A percentile compares a stretch with the other conserved stretches of the same genome.
Conservation (phyloP, 768 basidiomycete genomes). For the Russula lepida region DNA sequence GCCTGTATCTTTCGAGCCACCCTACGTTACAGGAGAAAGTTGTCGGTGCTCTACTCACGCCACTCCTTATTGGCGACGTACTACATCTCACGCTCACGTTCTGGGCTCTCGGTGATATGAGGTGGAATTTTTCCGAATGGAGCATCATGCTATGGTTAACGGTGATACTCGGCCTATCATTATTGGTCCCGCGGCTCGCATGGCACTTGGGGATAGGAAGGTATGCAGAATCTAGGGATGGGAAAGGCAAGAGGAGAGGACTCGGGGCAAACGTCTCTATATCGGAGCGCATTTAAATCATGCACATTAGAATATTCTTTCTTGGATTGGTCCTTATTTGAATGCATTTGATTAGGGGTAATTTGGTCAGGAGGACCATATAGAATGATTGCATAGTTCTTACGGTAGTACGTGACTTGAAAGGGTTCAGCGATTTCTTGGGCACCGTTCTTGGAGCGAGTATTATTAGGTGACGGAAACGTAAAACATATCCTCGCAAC, state of each 20-base stretch:
- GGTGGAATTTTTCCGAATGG: slow-evolving; percentile 56
- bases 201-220: slow-evolving; percentile 74
- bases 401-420: not conserved
- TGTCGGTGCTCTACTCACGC: slow-evolving; percentile 50
- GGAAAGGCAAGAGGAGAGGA: slow-evolving; percentile 19
- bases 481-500: not conserved
- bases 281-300: not conserved
- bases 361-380: not conserved
- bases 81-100: slow-evolving; percentile 58
- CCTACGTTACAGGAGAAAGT: slow-evolving; percentile 69
- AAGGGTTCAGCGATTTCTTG: not conserved
- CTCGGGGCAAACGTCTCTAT: not conserved
- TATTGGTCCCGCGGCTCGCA: slow-evolving; percentile 60
- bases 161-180: slow-evolving; percentile 48
- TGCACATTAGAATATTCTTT: not conserved
- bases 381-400: not conserved
- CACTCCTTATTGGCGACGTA: slow-evolving; percentile 62
- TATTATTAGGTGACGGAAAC: not conserved
- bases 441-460: not conserved
- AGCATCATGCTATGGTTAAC: slow-evolving; percentile 64
- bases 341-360: not conserved
- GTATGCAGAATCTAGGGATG: slow-evolving; percentile 61
- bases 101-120: slow-evolving; percentile 67
- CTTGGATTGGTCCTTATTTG: not conserved
- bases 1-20: slow-evolving; percentile 48